A percentile compares a stretch with the other conserved stretches of the same genome.
These are phyloP conservation scores for Sicyos edulis DNA, from an alignment of 306 rosid species.

Conservation along the genomic window DNA sequence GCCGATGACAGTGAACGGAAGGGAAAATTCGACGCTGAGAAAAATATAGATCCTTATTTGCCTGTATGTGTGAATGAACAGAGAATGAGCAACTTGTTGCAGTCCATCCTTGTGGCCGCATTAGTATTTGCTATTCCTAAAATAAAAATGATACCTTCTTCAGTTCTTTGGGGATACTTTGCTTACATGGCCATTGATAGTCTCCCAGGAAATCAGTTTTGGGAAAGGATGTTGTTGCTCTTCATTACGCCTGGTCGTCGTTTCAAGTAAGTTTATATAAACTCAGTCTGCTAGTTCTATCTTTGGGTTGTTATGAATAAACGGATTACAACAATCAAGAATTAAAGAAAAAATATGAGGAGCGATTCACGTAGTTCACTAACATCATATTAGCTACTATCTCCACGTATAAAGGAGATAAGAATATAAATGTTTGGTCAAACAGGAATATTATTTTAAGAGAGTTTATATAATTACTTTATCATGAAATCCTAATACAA, in stretches of 20 bases:
- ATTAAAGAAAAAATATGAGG: no score
- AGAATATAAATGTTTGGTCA: no score
- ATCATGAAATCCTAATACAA: no score
- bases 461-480: no score
- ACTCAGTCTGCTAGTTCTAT: neutral
- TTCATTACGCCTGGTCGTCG: constrained; percentile 37
- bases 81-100: constrained; percentile 40
- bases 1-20: constrained; percentile 28
- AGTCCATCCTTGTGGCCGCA: constrained; percentile 35
- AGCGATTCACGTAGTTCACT: no score
- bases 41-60: constrained; percentile 37
- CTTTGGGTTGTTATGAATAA: neutral
- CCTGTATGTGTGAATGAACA: constrained; percentile 50
- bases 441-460: no score
- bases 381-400: no score
- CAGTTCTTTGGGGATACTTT: constrained; percentile 37
- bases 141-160: constrained; percentile 30
- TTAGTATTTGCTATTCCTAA: constrained; percentile 23
- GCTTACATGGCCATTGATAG: constrained; percentile 52
- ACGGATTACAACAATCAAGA: no score
- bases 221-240: constrained; percentile 38
- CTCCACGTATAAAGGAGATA: no score
- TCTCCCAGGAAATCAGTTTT: constrained; percentile 46
- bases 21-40: constrained; percentile 42
- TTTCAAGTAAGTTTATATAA: constrained; percentile 35